Base-by-base conservation (phyloP, 106 monocot species). In the Hemerocallis citrina region DNA sequence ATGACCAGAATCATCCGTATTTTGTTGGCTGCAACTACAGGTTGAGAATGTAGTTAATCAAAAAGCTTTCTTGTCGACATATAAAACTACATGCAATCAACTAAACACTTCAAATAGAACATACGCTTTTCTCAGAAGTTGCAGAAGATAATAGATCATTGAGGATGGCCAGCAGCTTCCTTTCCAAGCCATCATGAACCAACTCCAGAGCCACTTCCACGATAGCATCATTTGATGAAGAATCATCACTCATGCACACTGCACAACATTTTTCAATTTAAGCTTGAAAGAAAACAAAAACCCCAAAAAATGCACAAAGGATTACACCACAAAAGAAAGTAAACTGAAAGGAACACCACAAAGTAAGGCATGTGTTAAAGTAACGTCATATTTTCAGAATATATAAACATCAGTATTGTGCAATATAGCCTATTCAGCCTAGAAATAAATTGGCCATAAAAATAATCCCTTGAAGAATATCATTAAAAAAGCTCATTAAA, bases 141-240 rank as follows among this genome's bases (percentile, higher is more conserved):
- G 60, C 59, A 49, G 79, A 69, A 55, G 68, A 66, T 73, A 88
- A 57, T 23, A 84, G 46, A 61, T 77, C 67, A 23, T 72, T 35
- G 25, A 91, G 50, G 22, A 70, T 43, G 13, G 72, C 55, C 15
- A 82, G 34, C 51, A 98, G 57, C 33, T 77, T 98, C 55, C 27
- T 72, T 59, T 98, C 87, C 63, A 98, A 55, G 21, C 81, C 84
- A 69, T 77, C 81, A 42, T 73, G 49, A 79, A 98, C 70, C 48
- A 98, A 72, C 30, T 67, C 56, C 43, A 74, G 59, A 48, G 81
- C 87, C 78, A 81, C 79, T 30, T 21, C 39, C 20, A 61, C 43
- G 27, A 81, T 34, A 36, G 38, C 40, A 72, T 72, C 57, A 59
- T 34, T 46, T 42, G 63, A 62, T 54, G 34, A 34, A 57, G 79